Conservation (phyloP, 441 rosid species). For the Hypseocharis bilobata region DNA sequence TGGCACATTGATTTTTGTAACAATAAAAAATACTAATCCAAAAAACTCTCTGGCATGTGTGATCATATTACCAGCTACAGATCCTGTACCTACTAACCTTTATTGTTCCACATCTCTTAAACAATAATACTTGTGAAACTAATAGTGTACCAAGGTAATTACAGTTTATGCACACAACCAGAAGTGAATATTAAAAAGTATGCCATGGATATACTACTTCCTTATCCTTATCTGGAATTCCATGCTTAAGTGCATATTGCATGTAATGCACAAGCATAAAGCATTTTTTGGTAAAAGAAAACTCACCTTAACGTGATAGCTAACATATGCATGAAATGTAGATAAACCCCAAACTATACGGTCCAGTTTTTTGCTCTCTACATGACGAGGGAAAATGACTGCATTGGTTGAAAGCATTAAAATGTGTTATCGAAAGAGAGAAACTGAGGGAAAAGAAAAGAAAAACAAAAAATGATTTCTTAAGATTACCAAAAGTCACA, state of each 20-base stretch:
- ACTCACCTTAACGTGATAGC: slow-evolving; percentile 82
- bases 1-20: no score
- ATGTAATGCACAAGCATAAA: not conserved
- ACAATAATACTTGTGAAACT: no score
- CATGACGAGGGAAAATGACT: slow-evolving; percentile 82
- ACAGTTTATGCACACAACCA: not conserved
- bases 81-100: no score
- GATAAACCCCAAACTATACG: slow-evolving; percentile 78
- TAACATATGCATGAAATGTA: slow-evolving; percentile 88
- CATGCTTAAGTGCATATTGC: not conserved
- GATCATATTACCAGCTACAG: no score
- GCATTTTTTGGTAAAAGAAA: not conserved
- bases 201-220: not conserved
- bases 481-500: slow-evolving; percentile 71
- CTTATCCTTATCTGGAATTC: not conserved
- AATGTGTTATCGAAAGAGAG: slow-evolving; percentile 12
- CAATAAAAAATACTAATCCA: no score
- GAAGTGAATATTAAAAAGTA: not conserved
- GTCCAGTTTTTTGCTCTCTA: slow-evolving; percentile 74
- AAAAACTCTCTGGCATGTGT: no score
- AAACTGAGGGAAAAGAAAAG: slow-evolving; percentile 6
- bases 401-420: slow-evolving; percentile 23
- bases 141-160: no score
- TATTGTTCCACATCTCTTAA: no score
- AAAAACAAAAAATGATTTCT: slow-evolving; percentile 6